Base-by-base conservation (phyloP, 129 eudicot species). In the Oenanthe sinensis region DNA sequence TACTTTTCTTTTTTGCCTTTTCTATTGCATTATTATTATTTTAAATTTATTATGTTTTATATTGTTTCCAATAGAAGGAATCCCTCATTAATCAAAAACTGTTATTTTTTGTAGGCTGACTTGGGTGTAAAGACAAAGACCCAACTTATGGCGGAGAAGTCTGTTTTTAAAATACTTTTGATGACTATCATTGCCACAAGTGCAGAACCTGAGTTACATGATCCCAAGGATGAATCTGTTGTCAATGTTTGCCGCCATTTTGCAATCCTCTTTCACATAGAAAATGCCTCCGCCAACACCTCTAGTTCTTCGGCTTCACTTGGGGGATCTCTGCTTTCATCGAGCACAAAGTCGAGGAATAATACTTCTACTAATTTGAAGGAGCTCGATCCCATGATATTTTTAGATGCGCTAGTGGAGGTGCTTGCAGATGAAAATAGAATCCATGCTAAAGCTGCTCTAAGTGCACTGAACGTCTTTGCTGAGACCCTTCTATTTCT, bases 111-210 rank as follows among this genome's bases (percentile, higher is more conserved):
- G 85, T 89, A 95, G 97, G 91, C 96, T 78, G 99, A 92, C 86
- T 84, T 92, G 58, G 99, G 99, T 77, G 99, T 96, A 58, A 96
- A 96, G 87, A 96, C 99, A 44, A 96, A 96, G 87, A 96, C 97
- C 74, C 99, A 96, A 86, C 92, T 96, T 39, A 85, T 92, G 96
- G 97, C 99, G 62, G 99, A 96, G 79, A 96, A 92, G 48, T 88
- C 97, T 26, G 97, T 96, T 49, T 96, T 92, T 87, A 96, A 96
- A 87, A 87, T 85, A 81, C 97, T 96, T 46, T 77, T 92, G 79
- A 92, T 88, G 96, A 96, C 99, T 65, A 85, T 96, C 58, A 88
- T 96, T 81, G 93, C 99, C 76, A 89, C 99, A 54, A 83, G 92
- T 83, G 94, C 93, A 11, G 99, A 96, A 72, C 85, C 97, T 75